Base-by-base conservation (phyloP, 1,284 basidiomycete species). In the Anthracocystis setariae region DNA sequence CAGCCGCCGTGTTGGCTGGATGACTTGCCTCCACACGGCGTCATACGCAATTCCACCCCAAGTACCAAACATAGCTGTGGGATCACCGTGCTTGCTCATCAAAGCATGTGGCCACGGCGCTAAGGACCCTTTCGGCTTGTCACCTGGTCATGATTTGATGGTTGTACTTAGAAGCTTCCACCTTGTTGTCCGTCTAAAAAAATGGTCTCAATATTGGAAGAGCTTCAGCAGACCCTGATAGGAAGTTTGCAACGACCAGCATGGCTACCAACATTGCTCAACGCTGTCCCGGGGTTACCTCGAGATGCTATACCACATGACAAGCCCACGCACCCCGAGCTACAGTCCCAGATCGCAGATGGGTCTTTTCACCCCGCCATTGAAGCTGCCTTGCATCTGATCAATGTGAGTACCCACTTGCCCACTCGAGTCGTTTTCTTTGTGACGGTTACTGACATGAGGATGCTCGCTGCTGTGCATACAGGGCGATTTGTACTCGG, bases 401-500 rank as follows among this genome's bases (percentile, higher is more conserved):
- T 65, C 38, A 65, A 65, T 51, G 63, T 65, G 35, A 65, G 63
- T 35, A 21, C 1, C 2, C 21, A 3, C 27, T 3, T 5, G n/a
- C 20, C 8, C 3, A 4, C n/a, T 29, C 17, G n/a, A n/a, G n/a
- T 20, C 23, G 5, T 20, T n/a, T 23, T 13, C 12, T 40, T 5
- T 10, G 47, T 10, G 3, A 23, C n/a, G 8, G 21, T 13, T 21
- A 33, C 39, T 47, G 40, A 44, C 29, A n/a, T 17, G 13, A 18
- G 8, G n/a, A 17, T 17, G 24, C n/a, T n/a, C n/a, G 15, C 25
- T 21, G 27, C 20, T 8, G 10, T 13, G 23, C 1, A 8, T 38
- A 44, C 27, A 66, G 66, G 24, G 55, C n/a, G 66, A 69, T 29
- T 35, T 69, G n/a, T 63, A 59, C 33, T 69, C 66, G 7, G 59